Evolutionary conservation across 345 rosid species (phyloP).

Genomic region (Arabis alpina): DNA sequence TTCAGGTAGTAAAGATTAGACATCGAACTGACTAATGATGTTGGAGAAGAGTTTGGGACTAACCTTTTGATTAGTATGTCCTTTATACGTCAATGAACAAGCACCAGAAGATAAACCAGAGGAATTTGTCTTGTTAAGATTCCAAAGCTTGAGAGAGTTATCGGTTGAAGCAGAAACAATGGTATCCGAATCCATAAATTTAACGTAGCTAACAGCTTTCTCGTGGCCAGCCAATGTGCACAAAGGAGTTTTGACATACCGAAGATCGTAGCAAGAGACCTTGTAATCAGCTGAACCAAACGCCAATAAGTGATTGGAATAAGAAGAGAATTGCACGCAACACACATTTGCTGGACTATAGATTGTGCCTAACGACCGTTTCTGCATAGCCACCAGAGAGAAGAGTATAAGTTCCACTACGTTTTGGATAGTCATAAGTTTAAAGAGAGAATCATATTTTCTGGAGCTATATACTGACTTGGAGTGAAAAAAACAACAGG

Average conservation of each 20-base stretch:
- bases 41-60: constrained; percentile 12
- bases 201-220: constrained; percentile 89
- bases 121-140: constrained; percentile 62
- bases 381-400: constrained; percentile 55
- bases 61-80: constrained; percentile 93
- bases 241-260: constrained; percentile 70
- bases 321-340: constrained; percentile 78
- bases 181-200: constrained; percentile 80
- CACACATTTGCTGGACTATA: constrained; percentile 81
- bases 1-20: constrained; percentile 32
- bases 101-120: constrained; percentile 56
- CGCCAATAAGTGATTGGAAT: constrained; percentile 69
- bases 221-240: constrained; percentile 77
- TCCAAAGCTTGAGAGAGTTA: constrained; percentile 87
- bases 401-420: constrained; percentile 22
- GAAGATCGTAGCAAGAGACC: constrained; percentile 81
- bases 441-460: constrained; percentile 12
- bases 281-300: constrained; percentile 87
- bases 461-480: constrained; percentile 19
- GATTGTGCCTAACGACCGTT: constrained; percentile 66
- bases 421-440: background rate
- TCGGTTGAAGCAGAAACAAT: constrained; percentile 94
- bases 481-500: background rate
- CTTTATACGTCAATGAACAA: constrained; percentile 68
- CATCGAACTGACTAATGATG: constrained; percentile 24